Percentiles rank a stretch among this genome's conserved stretches.
Evolutionary conservation across 2,329 filamentous ascomycete genomes (phyloP).

Genomic region (Tolypocladium paradoxum): DNA sequence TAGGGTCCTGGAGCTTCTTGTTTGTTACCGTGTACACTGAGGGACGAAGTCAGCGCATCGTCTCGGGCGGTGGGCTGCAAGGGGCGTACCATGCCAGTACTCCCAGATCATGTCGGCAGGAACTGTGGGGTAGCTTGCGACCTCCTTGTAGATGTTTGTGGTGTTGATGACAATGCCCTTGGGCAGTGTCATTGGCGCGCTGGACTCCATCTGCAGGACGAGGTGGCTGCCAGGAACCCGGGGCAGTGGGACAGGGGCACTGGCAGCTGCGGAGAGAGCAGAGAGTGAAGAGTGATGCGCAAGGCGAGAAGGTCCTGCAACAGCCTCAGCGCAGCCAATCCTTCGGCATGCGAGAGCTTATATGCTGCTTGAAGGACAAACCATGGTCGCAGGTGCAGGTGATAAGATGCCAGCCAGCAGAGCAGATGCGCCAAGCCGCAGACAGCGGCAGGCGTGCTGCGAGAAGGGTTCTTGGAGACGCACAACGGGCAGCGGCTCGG

Average conservation of each 20-base stretch:
- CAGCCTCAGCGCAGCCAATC: constrained; percentile 3
- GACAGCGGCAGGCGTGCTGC: not conserved
- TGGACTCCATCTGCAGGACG: constrained; percentile 19
- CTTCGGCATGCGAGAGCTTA: constrained; percentile 9
- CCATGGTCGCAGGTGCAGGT: constrained; percentile 12
- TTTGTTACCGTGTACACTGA: constrained; percentile 51
- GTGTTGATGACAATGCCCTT: constrained; percentile 48
- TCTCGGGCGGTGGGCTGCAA: not conserved
- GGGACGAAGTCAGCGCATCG: not conserved
- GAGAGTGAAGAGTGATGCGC: not conserved
- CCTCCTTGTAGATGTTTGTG: constrained; percentile 38
- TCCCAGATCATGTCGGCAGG: constrained; percentile 42
- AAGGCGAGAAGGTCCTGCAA: not conserved
- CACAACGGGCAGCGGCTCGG: not conserved
- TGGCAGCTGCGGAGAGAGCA: not conserved
- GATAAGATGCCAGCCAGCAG: not conserved
- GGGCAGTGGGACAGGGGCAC: not conserved
- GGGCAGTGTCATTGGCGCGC: constrained; percentile 37
- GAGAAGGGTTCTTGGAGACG: not conserved
- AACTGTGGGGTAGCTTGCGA: constrained; percentile 39
- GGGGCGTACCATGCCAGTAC: constrained; percentile 44
- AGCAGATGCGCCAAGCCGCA: not conserved
- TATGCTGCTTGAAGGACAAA: constrained; percentile 7
- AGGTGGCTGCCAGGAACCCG: not conserved
- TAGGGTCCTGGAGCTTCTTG: constrained; percentile 49